Percentiles rank a stretch among this genome's conserved stretches.
Conservation (phyloP, 2,329 filamentous ascomycete species). For the Fusarium anthophilum region DNA sequence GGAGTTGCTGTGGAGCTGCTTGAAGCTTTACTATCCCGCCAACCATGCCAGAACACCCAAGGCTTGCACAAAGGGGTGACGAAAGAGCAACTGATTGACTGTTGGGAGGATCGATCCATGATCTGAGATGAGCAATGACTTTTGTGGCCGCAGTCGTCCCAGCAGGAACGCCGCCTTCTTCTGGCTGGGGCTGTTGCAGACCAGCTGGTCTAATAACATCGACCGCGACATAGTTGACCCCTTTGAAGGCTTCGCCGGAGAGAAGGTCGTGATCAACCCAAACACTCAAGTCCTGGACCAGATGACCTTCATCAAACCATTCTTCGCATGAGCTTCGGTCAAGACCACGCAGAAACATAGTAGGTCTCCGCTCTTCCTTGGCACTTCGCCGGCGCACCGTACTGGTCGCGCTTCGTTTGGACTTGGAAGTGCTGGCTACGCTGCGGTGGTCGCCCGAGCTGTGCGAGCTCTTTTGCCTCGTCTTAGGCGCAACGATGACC, state of each 20-base stretch:
- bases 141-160: conserved; percentile 58
- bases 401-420: conserved; percentile 81
- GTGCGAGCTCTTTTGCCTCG: conserved; percentile 74
- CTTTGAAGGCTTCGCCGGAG: conserved; percentile 75
- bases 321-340: conserved; percentile 75
- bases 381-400: conserved; percentile 66
- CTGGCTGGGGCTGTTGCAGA: conserved; percentile 74
- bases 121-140: conserved; percentile 77
- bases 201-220: conserved; percentile 87
- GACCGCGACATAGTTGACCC: conserved; percentile 81
- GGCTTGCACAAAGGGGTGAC: conserved; percentile 74
- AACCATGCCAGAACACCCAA: conserved; percentile 78
- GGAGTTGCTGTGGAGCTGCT: conserved; percentile 77
- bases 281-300: conserved; percentile 71
- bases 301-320: conserved; percentile 78
- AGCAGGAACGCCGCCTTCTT: conserved; percentile 70
- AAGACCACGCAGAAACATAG: conserved; percentile 82
- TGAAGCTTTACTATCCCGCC: conserved; percentile 90
- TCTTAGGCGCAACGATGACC: conserved; percentile 96
- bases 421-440: conserved; percentile 80
- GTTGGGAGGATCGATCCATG: conserved; percentile 90
- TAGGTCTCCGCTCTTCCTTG: conserved; percentile 72
- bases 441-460: conserved; percentile 80
- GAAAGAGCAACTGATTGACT: conserved; percentile 84
- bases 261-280: conserved; percentile 88